Conservation (phyloP, 2,329 filamentous ascomycete species). For the Aspergillus brunneoviolaceus region DNA sequence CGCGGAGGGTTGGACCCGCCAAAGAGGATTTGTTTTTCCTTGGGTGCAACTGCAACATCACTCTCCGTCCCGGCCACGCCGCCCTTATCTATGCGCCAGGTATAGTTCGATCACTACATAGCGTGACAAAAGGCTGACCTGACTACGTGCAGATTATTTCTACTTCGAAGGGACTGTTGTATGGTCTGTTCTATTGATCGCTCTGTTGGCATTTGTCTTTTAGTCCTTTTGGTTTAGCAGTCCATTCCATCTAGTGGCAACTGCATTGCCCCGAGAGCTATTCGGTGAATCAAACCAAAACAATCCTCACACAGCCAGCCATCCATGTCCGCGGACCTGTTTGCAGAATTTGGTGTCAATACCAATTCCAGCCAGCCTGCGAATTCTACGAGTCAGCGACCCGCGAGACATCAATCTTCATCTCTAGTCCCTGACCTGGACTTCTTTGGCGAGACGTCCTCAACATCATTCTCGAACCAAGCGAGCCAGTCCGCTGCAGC, state of each 20-base stretch:
- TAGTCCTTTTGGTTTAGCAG: background rate
- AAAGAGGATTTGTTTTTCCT: background rate
- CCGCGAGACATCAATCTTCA: slow-evolving; percentile 12
- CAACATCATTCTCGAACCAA: slow-evolving; percentile 5
- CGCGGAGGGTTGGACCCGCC: slow-evolving; percentile 12
- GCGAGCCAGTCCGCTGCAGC: slow-evolving; percentile 4
- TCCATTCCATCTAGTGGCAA: background rate
- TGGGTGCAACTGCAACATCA: background rate
- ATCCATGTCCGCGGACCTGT: slow-evolving; percentile 55
- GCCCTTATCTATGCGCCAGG: background rate
- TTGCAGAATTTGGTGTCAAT: slow-evolving; percentile 50
- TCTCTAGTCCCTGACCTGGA: slow-evolving; percentile 27
- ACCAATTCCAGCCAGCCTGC: slow-evolving; percentile 20
- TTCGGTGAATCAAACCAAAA: background rate
- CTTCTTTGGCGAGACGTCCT: slow-evolving; percentile 21
- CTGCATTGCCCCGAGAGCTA: background rate
- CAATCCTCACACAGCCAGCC: background rate
- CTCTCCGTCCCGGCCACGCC: background rate
- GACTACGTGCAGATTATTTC: no score
- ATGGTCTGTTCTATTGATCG: background rate
- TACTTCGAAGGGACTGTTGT: background rate
- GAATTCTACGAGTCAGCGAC: slow-evolving; percentile 10
- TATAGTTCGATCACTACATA: background rate
- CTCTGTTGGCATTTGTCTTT: background rate
- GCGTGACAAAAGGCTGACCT: no score